Conservation (phyloP, 2,329 filamentous ascomycete species). For the Botryotinia calthae region DNA sequence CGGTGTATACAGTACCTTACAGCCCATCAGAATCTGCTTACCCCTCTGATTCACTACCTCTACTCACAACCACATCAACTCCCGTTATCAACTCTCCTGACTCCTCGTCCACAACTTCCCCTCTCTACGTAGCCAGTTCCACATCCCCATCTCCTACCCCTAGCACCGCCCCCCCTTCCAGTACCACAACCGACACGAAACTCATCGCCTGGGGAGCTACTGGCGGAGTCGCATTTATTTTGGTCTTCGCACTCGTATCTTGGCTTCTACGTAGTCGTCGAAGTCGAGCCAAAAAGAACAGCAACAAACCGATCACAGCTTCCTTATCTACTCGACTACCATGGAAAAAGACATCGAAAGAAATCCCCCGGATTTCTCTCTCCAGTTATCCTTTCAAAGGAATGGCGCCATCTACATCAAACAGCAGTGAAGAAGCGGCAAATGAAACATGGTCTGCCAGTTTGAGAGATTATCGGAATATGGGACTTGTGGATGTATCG, state of each 20-base stretch:
- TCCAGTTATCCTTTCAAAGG: background rate
- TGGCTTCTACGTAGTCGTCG: background rate
- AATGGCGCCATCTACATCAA: background rate
- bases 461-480: background rate
- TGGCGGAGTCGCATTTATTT: background rate
- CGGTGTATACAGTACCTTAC: background rate
- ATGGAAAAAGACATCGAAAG: background rate
- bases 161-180: background rate
- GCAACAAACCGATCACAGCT: background rate
- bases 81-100: background rate
- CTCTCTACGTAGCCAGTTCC: background rate
- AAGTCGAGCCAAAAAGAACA: background rate
- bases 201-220: background rate
- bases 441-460: conserved; percentile 1
- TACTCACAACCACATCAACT: background rate
- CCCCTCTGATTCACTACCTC: background rate
- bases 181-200: background rate
- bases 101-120: background rate
- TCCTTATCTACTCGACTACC: background rate
- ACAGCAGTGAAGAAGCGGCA: background rate
- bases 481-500: background rate
- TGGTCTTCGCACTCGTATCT: background rate
- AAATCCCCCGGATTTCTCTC: background rate
- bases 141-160: background rate
- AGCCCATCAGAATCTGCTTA: background rate